phyloP scores from a whole-genome alignment of 805 yeast genomes.

The Suhomyces sp. region DNA sequence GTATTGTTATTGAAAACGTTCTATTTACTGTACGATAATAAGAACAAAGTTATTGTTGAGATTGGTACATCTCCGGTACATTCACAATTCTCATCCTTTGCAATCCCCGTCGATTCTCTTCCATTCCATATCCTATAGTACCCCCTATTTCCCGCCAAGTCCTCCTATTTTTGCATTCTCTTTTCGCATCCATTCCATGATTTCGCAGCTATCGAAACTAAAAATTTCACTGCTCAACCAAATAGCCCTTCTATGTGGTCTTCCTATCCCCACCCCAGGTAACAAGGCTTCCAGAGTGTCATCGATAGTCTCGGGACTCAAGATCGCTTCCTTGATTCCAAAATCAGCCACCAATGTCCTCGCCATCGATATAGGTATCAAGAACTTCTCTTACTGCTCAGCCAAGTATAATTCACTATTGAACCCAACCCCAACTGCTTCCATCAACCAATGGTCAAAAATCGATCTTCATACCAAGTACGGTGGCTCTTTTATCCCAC shows the following conservation, averaged over 20 bases:
- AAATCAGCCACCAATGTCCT: slow-evolving; percentile 14
- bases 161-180: too few species aligned
- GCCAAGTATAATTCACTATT: slow-evolving; percentile 1
- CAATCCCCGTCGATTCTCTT: too few species aligned
- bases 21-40: too few species aligned
- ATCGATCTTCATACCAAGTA: slow-evolving; percentile 23
- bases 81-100: too few species aligned
- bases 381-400: slow-evolving; percentile 41
- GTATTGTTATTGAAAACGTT: too few species aligned
- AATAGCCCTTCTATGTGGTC: slow-evolving; percentile 23
- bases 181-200: too few species aligned
- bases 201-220: slow-evolving; percentile 4
- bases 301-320: slow-evolving; percentile 9
- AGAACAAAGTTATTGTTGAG: too few species aligned
- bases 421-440: neutral
- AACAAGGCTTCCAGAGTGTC: slow-evolving; percentile 17
- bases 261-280: slow-evolving; percentile 16
- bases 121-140: too few species aligned
- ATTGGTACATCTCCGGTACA: too few species aligned
- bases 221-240: slow-evolving; percentile 13
- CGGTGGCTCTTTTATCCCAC: slow-evolving; percentile 14
- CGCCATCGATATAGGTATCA: slow-evolving; percentile 42
- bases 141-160: too few species aligned
- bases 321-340: slow-evolving; percentile 9
- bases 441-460: slow-evolving; percentile 23